Base-by-base conservation (phyloP, 140 eudicot species). In the Flaveria floridana region DNA sequence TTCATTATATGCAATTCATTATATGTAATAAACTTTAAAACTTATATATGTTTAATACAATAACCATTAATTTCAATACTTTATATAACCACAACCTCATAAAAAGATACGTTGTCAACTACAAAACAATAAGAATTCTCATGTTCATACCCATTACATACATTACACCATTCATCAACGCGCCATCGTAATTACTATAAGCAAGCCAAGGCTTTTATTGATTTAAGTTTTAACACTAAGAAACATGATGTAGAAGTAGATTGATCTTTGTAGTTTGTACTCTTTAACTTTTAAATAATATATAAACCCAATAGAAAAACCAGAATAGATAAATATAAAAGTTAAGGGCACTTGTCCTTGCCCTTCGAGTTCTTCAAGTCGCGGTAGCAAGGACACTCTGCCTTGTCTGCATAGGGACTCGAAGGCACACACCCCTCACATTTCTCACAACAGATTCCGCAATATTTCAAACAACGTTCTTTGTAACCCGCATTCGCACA, bases 341-440 rank as follows among this genome's bases (percentile, higher is more conserved):
- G 20, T 70, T 44, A 85, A 81, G 95, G 95, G 83, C 95, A 88
- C 71, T 88, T 88, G 68, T 78, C 37, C 9, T 53, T 73, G 73
- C 95, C 95, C 80, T 88, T 88, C 23, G 86, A 78, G 79, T 83
- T 88, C 10, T 75, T 50, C 84, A 79, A 71, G 74, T 83, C 86
- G 62, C 83, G 76, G 78, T 88, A 88, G 61, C 95, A 88, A 55
- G 95, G 87, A 62, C 95, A 88, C 67, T 85, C 88, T 7, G 83
- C 77, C 70, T 85, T 88, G 80, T 86, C 82, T 7, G 90, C 95
- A 4, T 73, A 67, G 0, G 95, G 85, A 16, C 86, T 87, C 0
- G 95, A 86, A 25, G 95, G 95, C 61, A 88, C 90, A 66, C 95
- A 88, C 18, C 78, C 77, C 23, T 21, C 2, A 25, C 82, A 79